Conservation (phyloP, 495 filamentous ascomycete species). For the Hapsidospora chrysogenum region DNA sequence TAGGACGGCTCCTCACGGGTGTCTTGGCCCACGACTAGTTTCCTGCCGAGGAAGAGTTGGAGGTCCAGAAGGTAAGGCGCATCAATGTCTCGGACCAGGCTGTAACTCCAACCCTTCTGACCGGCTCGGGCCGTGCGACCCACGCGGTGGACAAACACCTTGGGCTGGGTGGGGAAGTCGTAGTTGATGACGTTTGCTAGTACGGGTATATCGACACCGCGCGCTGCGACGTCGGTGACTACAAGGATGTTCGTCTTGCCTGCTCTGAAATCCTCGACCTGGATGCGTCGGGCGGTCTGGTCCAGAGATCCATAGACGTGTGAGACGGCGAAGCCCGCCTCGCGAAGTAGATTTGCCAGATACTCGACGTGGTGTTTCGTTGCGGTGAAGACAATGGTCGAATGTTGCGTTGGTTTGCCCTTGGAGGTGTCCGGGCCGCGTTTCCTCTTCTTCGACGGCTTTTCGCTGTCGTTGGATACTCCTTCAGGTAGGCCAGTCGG, state of each 20-base stretch:
- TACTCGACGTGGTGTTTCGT: slow-evolving; percentile 99
- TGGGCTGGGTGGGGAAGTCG: slow-evolving; percentile 92
- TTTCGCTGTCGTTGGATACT: slow-evolving; percentile 26
- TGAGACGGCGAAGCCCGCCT: slow-evolving; percentile 72
- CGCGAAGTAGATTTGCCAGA: slow-evolving; percentile 50
- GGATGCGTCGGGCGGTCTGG: slow-evolving; percentile 77
- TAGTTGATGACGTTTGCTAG: slow-evolving; percentile 98
- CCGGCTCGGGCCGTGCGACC: slow-evolving; percentile 90
- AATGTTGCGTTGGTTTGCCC: slow-evolving; percentile 53
- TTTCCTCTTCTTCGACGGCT: slow-evolving; percentile 50
- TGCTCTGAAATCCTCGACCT: slow-evolving; percentile 72
- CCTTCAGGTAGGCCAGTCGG: slow-evolving; percentile 54
- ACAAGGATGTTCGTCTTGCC: slow-evolving; percentile 81
- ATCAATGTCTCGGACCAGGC: slow-evolving; percentile 69
- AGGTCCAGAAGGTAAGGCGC: slow-evolving; percentile 82
- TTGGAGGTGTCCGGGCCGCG: slow-evolving; percentile 32
- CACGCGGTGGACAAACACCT: slow-evolving; percentile 92
- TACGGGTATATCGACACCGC: slow-evolving; percentile 94
- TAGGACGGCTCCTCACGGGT: slow-evolving; percentile 46
- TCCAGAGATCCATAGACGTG: slow-evolving; percentile 89
- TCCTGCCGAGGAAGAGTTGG: slow-evolving; percentile 82
- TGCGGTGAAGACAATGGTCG: slow-evolving; percentile 84
- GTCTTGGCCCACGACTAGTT: slow-evolving; percentile 50
- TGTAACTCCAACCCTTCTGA: slow-evolving; percentile 85
- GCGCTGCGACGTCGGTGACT: slow-evolving; percentile 92